A percentile compares a stretch with the other conserved stretches of the same genome.
These are phyloP conservation scores for Lichina pygmaea DNA, from an alignment of 495 filamentous ascomycete genomes.

Conservation along the genomic window DNA sequence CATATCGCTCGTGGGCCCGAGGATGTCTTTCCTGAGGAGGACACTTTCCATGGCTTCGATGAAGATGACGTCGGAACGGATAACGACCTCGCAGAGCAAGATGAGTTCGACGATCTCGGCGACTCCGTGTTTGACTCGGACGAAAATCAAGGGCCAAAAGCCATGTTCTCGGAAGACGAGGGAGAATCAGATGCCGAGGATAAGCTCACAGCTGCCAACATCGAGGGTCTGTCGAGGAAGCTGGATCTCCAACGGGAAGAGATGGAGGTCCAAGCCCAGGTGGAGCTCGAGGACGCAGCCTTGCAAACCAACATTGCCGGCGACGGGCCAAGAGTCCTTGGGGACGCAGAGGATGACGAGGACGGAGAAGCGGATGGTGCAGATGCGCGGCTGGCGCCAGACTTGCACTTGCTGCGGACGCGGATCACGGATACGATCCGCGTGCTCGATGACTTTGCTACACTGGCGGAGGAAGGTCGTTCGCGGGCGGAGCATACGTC, in stretches of 20 bases:
- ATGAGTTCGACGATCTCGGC: conserved; percentile 20
- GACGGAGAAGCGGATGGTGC: conserved; percentile 20
- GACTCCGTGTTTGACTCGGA: conserved; percentile 53
- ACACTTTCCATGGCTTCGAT: conserved; percentile 6
- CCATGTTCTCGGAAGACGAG: conserved; percentile 89
- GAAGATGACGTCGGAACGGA: conserved; percentile 14
- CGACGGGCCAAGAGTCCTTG: conserved; percentile 47
- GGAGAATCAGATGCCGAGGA: conserved; percentile 74
- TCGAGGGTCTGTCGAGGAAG: conserved; percentile 64
- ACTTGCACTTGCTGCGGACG: conserved; percentile 68
- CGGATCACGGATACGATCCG: conserved; percentile 85
- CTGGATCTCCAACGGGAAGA: conserved; percentile 42
- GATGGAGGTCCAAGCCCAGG: conserved; percentile 52
- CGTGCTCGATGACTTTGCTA: conserved; percentile 65
- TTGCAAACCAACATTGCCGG: conserved; percentile 85
- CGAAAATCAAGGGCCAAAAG: conserved; percentile 25
- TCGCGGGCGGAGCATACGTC: conserved; percentile 68
- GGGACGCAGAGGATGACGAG: conserved; percentile 21
- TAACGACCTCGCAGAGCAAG: conserved; percentile 13
- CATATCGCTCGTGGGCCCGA: conserved; percentile 3
- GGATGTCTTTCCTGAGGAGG: neutral
- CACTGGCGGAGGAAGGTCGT: conserved; percentile 44
- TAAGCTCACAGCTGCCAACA: conserved; percentile 83
- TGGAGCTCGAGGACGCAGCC: conserved; percentile 60
- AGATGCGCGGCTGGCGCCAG: conserved; percentile 40